These are phyloP conservation scores for Trichoderma pleuroti DNA, from an alignment of 2,329 filamentous ascomycete species.

Conservation along the genomic window DNA sequence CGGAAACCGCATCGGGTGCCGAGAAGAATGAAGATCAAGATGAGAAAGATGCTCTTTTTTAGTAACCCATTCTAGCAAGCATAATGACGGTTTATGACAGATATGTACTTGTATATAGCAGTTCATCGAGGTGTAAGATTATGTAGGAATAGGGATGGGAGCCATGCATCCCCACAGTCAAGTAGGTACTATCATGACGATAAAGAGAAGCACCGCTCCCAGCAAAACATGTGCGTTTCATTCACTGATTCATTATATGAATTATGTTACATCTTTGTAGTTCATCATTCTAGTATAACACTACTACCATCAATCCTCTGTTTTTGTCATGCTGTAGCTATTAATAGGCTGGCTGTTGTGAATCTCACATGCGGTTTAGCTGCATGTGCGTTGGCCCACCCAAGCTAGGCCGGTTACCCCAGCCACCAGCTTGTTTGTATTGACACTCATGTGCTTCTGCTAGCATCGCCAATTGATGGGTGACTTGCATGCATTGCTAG, in stretches of 20 bases:
- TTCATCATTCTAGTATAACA: background rate
- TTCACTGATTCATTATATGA: background rate
- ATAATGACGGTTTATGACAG: background rate
- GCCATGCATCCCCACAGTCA: background rate
- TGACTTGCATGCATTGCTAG: background rate
- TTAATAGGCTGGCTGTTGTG: background rate
- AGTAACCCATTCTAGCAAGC: background rate
- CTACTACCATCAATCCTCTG: background rate
- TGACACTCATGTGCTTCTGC: background rate
- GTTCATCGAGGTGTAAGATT: background rate
- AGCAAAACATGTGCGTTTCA: background rate
- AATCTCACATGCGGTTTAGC: background rate
- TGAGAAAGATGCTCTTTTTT: background rate
- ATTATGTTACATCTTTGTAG: background rate
- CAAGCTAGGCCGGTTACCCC: slow-evolving; percentile 10
- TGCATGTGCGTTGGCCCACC: background rate
- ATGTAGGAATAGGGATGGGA: background rate
- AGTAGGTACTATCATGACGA: background rate
- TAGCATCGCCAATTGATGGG: background rate
- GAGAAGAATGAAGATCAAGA: background rate
- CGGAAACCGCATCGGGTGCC: background rate
- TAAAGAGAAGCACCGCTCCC: background rate
- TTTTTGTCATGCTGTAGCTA: background rate
- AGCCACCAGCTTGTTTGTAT: slow-evolving; percentile 17
- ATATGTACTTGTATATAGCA: background rate